Evolutionary conservation across 441 rosid species (phyloP).

Genomic region (Euphorbia corollata): DNA sequence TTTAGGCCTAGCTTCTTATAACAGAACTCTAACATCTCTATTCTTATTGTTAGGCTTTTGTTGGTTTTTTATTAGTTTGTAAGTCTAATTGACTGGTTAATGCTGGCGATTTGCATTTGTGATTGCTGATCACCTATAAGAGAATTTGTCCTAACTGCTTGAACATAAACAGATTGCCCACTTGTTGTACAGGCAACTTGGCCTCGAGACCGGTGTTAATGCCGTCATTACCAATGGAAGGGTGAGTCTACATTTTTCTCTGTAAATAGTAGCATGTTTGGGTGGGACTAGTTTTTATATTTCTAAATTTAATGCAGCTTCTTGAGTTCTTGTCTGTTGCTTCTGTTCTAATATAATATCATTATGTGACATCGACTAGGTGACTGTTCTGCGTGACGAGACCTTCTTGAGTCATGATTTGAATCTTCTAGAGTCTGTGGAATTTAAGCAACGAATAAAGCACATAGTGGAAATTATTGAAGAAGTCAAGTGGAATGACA

Average conservation of each 20-base stretch:
- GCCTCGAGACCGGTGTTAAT: conserved; percentile 59
- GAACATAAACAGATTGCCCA: conserved; percentile 49
- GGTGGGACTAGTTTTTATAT: background rate
- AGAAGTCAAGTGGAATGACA: conserved; percentile 70
- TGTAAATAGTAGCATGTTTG: background rate
- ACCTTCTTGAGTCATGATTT: conserved; percentile 81
- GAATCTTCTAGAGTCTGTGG: conserved; percentile 77
- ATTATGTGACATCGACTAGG: conserved; percentile 34
- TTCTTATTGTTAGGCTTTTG: background rate
- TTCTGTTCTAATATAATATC: background rate
- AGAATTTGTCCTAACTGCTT: conserved; percentile 22
- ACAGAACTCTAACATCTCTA: background rate
- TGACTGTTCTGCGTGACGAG: conserved; percentile 53
- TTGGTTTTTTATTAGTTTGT: background rate
- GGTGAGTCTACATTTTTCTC: conserved; percentile 38
- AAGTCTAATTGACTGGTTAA: conserved; percentile 2
- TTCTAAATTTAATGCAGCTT: conserved; percentile 1
- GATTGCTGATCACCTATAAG: conserved; percentile 17
- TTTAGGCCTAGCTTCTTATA: conserved; percentile 1
- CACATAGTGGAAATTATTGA: conserved; percentile 73
- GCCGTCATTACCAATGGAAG: conserved; percentile 90
- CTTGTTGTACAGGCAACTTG: conserved; percentile 56
- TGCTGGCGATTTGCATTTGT: conserved; percentile 17
- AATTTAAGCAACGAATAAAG: conserved; percentile 74
- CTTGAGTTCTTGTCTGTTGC: background rate